Base-by-base conservation (phyloP, 331 rosid species). In the Telfairia occidentalis region DNA sequence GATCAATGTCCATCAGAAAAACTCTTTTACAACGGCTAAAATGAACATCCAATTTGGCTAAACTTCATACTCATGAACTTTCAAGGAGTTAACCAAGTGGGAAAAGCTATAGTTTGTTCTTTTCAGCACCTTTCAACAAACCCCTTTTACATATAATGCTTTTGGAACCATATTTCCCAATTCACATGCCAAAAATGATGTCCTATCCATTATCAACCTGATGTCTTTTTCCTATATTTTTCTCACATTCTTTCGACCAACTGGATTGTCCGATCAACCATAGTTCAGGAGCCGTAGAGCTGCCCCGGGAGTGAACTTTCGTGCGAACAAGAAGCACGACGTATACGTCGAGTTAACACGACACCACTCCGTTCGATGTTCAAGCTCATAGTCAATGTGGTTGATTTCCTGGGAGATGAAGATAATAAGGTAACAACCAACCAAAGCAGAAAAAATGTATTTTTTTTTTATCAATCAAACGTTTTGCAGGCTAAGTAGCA, bases 271-370 rank as follows among this genome's bases (percentile, higher is more conserved):
- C 21, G 12, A 67, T 29, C 13, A 24, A 42, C 73, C 76, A 1
- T 54, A 55, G 12, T 45, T 43, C 50, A 63, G 4, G 48, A 80
- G 60, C 4, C 71, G 61, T 9, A 66, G n/a, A 21, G 64, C 83
- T 5, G 79, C 79, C 1, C 37, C 32, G 1, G 30, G 46, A 40
- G 76, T 42, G 76, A 75, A 80, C 59, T 80, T 80, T 55, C 83
- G 75, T 29, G 79, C 79, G 32, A 80, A 80, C 38, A 80, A 69
- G 55, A 55, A 80, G 34, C 83, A 80, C 13, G 79, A 26, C 23
- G 45, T 46, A 6, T 38, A 59, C 23, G 1, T 66, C 0, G 71
- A 66, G 52, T 55, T 42, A 53, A 13, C 60, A 0, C 30, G 5
- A 45, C 83, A 80, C 76, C 70, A 55, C 34, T 75, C 79, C 1